A percentile compares a stretch with the other conserved stretches of the same genome.
Conservation (phyloP, 1,284 basidiomycete genomes). For the Trichosporon asahii region DNA sequence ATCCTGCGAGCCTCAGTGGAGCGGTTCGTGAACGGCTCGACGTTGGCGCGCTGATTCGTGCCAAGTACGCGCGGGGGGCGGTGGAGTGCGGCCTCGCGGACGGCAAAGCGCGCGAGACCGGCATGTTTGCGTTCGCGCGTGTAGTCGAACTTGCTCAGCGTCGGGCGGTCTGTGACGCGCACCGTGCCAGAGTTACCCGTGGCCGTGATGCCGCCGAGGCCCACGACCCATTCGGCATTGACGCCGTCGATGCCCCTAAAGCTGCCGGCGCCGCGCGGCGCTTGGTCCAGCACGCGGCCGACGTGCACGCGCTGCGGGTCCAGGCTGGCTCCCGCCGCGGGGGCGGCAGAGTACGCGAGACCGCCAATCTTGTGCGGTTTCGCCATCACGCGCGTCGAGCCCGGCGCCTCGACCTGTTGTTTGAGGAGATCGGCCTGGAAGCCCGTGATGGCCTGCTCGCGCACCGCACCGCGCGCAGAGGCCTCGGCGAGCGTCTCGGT, state of each 20-base stretch:
- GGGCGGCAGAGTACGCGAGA: constrained; percentile 37
- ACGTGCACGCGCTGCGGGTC: constrained; percentile 19
- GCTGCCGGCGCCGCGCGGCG: constrained; percentile 19
- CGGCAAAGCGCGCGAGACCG: constrained; percentile 36
- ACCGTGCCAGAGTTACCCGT: constrained; percentile 17
- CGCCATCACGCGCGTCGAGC: constrained; percentile 27
- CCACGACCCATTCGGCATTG: constrained; percentile 39
- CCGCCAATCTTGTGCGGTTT: constrained; percentile 40
- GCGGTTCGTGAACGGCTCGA: constrained; percentile 12
- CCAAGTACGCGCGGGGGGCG: constrained; percentile 39
- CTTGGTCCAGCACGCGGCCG: constrained; percentile 25
- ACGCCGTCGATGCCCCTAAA: constrained; percentile 28
- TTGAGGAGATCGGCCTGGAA: constrained; percentile 32
- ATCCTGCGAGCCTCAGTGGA: constrained; percentile 23
- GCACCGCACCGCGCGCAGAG: not conserved
- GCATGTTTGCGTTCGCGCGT: constrained; percentile 25
- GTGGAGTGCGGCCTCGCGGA: constrained; percentile 30
- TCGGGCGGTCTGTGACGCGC: constrained; percentile 18
- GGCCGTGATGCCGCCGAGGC: constrained; percentile 46
- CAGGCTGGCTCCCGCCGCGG: constrained; percentile 16
- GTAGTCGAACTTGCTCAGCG: constrained; percentile 32
- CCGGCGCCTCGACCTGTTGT: constrained; percentile 15
- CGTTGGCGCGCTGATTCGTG: constrained; percentile 13
- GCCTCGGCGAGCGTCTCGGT: constrained; percentile 22
- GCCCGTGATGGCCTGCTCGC: constrained; percentile 20